Conservation (phyloP, 192 early-diverging fungal genomes). For the Coemansia guatemalensis region DNA sequence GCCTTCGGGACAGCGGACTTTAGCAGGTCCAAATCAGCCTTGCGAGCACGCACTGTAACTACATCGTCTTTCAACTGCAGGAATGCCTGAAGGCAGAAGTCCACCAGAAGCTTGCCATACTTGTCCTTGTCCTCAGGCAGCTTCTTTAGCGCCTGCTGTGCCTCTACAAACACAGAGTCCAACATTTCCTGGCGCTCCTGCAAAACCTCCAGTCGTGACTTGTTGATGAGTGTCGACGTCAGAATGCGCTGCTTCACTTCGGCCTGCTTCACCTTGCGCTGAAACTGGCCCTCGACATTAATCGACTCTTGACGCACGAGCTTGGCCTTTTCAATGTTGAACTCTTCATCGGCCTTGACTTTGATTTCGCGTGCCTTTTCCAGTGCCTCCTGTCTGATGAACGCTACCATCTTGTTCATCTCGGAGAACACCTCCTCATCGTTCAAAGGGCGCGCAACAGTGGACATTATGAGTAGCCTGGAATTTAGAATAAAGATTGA, state of each 20-base stretch:
- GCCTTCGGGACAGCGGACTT: conserved; percentile 56
- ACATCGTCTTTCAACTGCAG: conserved; percentile 84
- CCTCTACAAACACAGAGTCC: conserved; percentile 76
- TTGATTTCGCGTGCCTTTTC: conserved; percentile 99
- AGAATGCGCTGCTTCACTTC: conserved; percentile 95
- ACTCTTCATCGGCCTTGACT: conserved; percentile 99
- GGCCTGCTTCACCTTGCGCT: conserved; percentile 97
- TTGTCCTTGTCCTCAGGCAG: conserved; percentile 61
- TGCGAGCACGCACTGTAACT: conserved; percentile 69
- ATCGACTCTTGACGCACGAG: conserved; percentile 96
- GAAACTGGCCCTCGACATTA: conserved; percentile 93
- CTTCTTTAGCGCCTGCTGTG: conserved; percentile 59
- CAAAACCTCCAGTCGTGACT: conserved; percentile 86
- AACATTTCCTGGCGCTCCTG: conserved; percentile 86
- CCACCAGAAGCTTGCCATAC: conserved; percentile 69
- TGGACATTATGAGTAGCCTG: conserved; percentile 32
- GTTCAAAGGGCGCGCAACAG: conserved; percentile 69
- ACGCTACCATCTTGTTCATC: conserved; percentile 99
- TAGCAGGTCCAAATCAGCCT: conserved; percentile 66
- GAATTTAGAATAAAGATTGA: background rate
- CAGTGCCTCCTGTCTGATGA: conserved; percentile 98
- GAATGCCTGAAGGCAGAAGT: conserved; percentile 70
- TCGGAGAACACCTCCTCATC: conserved; percentile 94
- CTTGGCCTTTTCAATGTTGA: conserved; percentile 99
- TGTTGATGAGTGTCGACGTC: conserved; percentile 95